A percentile compares a stretch with the other conserved stretches of the same genome.
phyloP scores from a whole-genome alignment of 495 filamentous ascomycete species.

The Lasiosphaeria ovina region DNA sequence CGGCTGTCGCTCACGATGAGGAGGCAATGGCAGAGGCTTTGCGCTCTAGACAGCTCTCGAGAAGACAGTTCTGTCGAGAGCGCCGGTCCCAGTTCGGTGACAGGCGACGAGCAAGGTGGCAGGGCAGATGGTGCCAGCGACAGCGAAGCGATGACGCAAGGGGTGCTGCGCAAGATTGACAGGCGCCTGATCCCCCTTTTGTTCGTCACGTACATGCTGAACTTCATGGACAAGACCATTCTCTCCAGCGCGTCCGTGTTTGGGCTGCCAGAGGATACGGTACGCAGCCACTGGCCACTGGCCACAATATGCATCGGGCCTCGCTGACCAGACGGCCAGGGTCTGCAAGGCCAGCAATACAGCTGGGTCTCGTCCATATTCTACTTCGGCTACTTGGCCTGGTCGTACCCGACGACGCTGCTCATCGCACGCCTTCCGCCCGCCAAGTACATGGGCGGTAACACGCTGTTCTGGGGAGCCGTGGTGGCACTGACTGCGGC shows the following conservation, averaged over 20 bases:
- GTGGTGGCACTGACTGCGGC: constrained; percentile 74
- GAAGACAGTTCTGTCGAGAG: no score
- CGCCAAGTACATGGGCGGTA: constrained; percentile 54
- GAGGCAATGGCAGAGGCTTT: no score
- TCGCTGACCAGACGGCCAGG: background rate
- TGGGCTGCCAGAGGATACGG: constrained; percentile 22
- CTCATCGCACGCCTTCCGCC: constrained; percentile 52
- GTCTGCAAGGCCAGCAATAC: constrained; percentile 37
- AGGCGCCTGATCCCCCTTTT: constrained; percentile 46
- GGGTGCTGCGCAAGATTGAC: constrained; percentile 37
- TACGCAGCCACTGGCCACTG: background rate
- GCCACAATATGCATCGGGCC: background rate
- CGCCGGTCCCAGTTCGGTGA: background rate
- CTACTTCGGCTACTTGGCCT: constrained; percentile 34
- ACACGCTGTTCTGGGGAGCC: constrained; percentile 61
- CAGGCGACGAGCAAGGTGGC: background rate
- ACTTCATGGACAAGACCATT: constrained; percentile 61
- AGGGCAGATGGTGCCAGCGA: background rate
- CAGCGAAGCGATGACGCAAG: background rate
- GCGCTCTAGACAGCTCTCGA: no score
- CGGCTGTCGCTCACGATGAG: no score
- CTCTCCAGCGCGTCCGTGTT: constrained; percentile 35
- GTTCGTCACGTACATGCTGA: constrained; percentile 61
- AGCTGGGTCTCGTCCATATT: constrained; percentile 35
- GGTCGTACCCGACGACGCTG: constrained; percentile 34